These are phyloP conservation scores for Basidioascus undulatus DNA, from an alignment of 768 basidiomycete genomes.

Conservation along the genomic window DNA sequence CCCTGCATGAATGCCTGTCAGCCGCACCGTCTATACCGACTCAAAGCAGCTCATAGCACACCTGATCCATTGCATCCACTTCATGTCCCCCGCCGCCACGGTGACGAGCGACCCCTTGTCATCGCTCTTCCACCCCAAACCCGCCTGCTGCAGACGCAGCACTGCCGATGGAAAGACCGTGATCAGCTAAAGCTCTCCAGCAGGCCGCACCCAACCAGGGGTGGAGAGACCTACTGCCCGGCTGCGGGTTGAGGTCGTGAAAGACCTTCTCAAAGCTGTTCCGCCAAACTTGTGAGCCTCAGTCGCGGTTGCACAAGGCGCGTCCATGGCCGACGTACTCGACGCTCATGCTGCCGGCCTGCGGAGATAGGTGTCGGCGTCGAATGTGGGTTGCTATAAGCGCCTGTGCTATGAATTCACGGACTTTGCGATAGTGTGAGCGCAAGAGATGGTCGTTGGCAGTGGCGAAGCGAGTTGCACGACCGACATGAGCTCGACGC, in stretches of 20 bases:
- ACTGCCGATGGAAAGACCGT: not conserved
- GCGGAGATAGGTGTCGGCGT: no score
- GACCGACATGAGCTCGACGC: no score
- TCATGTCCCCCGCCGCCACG: conserved; percentile 46
- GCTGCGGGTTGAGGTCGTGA: conserved; percentile 40
- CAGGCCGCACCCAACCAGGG: not conserved
- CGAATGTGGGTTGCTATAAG: no score
- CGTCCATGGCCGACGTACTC: no score
- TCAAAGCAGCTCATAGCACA: conserved; percentile 3
- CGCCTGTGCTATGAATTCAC: no score
- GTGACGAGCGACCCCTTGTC: conserved; percentile 36
- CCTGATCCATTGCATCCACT: conserved; percentile 74
- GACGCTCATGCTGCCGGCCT: no score
- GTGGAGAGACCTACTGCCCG: conserved; percentile 36
- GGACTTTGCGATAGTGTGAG: no score
- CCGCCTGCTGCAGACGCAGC: conserved; percentile 62
- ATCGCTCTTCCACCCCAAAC: conserved; percentile 71
- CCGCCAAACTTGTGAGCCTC: no score
- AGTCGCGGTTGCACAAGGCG: no score
- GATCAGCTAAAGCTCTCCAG: not conserved
- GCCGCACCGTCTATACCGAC: conserved; percentile 7
- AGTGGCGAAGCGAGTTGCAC: no score
- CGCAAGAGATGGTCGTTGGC: no score
- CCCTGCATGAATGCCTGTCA: conserved; percentile 20
- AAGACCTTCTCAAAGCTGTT: conserved; percentile 76